Evolutionary conservation across 441 rosid genomes (phyloP).

Genomic region (Dalechampia spathulata): DNA sequence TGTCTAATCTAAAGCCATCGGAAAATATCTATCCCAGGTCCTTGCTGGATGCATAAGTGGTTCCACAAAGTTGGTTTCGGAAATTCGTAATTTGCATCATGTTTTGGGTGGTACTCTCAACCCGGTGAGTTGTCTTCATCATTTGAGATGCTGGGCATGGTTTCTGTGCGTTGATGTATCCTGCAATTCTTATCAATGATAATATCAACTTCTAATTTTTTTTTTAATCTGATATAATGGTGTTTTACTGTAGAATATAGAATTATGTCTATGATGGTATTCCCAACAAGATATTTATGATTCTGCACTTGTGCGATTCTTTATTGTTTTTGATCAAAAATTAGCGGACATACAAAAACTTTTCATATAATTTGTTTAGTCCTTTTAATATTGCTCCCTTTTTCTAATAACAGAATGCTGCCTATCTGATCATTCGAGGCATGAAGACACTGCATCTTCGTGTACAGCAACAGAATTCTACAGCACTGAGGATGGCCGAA

Average conservation of each 20-base stretch:
- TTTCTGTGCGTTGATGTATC: neutral
- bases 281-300: neutral
- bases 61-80: constrained; percentile 50
- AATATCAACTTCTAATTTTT: neutral
- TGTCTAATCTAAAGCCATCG: constrained; percentile 1
- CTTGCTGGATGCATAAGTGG: constrained; percentile 95
- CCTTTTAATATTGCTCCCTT: neutral
- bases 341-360: too few species aligned
- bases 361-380: neutral
- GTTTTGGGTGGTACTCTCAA: constrained; percentile 88
- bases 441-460: constrained; percentile 99
- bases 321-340: too few species aligned
- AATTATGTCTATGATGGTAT: too few species aligned
- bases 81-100: constrained; percentile 86
- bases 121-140: constrained; percentile 47
- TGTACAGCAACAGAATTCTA: constrained; percentile 90
- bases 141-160: neutral
- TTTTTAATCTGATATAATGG: neutral
- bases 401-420: constrained; percentile 58
- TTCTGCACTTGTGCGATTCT: too few species aligned
- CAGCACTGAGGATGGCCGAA: constrained; percentile 93
- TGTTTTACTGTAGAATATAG: neutral
- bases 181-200: neutral
- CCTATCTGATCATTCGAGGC: constrained; percentile 91
- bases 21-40: constrained; percentile 49